Base-by-base conservation (phyloP, 164 flowering plant species). In the Macadamia integrifolia region DNA sequence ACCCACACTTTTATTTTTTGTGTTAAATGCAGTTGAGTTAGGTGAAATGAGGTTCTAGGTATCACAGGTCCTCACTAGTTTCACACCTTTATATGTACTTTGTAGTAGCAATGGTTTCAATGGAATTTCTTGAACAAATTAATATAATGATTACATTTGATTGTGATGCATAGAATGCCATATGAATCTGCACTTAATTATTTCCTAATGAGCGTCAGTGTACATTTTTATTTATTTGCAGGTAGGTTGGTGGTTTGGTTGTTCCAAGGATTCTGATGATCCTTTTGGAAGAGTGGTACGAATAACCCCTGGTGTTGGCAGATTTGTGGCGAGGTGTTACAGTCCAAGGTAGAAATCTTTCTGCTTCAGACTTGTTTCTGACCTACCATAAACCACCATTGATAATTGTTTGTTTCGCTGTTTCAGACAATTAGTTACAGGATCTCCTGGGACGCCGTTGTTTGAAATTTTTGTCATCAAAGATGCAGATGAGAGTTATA, bases 181-280 rank as follows among this genome's bases (percentile, higher is more conserved):
- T 35, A 46, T 23, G 50, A 46, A 46, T 46, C 50, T 56, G 61
- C 48, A 42, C 12, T 50, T 44, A 28, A 0, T 10, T 1, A 3
- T 61, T 61, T 32, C 42, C 2, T 42, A 35, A 61, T 40, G 31
- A 35, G 40, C 23, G 42, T 11, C 28, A 31, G 30, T 12, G 9
- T 50, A 40, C n/a, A 10, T 14, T 10, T 28, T 60, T 1, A 1
- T 40, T 55, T 32, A 23, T 35, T 35, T 76, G 67, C 91, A 94
- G 97, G 84, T 90, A 32, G 99, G 99, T 35, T 94, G 99, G 99
- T 94, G 99, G 99, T 90, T 87, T 48, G 97, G 95, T 67, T 85
- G 76, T 75, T 84, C 93, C 28, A 82, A 83, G 68, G 95, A 86
- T 74, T 85, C 89, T 67, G 81, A 80, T 72, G 97, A 94, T 72